phyloP scores from a whole-genome alignment of 306 rosid species.

The Vigna mungo region DNA sequence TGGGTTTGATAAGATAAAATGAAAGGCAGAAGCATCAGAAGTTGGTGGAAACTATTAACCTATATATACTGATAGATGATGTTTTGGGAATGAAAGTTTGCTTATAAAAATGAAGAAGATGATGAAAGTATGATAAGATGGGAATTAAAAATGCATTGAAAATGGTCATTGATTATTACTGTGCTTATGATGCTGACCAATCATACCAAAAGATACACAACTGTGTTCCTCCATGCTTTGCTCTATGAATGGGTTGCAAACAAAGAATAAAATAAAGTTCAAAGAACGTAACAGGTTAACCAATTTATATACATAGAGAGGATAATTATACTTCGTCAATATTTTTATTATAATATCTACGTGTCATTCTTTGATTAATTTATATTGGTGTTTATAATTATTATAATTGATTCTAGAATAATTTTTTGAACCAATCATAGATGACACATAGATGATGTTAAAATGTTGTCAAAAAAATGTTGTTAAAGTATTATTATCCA shows the following conservation, averaged over 20 bases:
- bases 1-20: constrained; percentile 14
- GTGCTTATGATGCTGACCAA: background rate
- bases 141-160: constrained; percentile 1
- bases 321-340: too few species aligned
- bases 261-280: background rate
- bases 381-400: too few species aligned
- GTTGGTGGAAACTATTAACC: constrained; percentile 10
- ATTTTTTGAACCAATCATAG: too few species aligned
- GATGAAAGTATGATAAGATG: background rate
- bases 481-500: too few species aligned
- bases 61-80: background rate
- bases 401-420: too few species aligned
- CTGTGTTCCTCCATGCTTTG: constrained; percentile 46
- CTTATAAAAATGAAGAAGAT: background rate
- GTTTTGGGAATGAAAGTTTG: background rate
- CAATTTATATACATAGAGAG: too few species aligned
- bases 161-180: background rate
- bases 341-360: too few species aligned
- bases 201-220: background rate
- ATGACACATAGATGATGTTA: too few species aligned
- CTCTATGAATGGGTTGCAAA: constrained; percentile 46
- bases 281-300: too few species aligned
- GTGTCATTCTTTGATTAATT: too few species aligned
- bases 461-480: too few species aligned
- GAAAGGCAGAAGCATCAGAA: constrained; percentile 3